phyloP scores from a whole-genome alignment of 2,329 filamentous ascomycete species.

The Juglanconis sp. region DNA sequence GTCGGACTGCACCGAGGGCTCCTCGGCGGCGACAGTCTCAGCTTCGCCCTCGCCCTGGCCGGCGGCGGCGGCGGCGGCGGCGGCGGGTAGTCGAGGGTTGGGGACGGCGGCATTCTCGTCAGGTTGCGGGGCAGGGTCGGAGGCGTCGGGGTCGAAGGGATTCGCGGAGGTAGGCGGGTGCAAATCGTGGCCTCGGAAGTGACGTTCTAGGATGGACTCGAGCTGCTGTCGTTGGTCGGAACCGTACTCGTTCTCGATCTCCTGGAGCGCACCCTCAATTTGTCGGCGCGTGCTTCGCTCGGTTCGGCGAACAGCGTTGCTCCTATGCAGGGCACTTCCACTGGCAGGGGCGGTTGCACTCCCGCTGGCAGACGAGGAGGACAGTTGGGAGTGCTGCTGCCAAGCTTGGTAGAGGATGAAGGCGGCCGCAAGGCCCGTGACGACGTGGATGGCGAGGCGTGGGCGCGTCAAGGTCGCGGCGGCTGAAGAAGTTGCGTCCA shows the following conservation, averaged over 20 bases:
- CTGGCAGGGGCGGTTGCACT: conserved; percentile 15
- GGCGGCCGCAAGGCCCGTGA: conserved; percentile 54
- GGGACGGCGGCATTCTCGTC: conserved; percentile 38
- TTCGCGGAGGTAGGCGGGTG: conserved; percentile 22
- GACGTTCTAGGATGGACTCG: conserved; percentile 12
- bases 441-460: conserved; percentile 51
- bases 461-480: conserved; percentile 54
- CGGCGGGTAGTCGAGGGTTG: conserved; percentile 23
- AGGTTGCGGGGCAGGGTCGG: conserved; percentile 33
- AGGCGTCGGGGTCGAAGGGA: conserved; percentile 39
- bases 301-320: conserved; percentile 58
- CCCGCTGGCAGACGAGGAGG: conserved; percentile 22
- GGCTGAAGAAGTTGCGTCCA: conserved; percentile 31
- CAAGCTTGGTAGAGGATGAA: conserved; percentile 61
- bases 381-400: conserved; percentile 28
- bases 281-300: conserved; percentile 15
- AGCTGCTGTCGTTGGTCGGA: conserved; percentile 13
- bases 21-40: conserved; percentile 35
- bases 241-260: conserved; percentile 20
- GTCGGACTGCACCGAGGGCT: conserved; percentile 39
- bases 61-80: conserved; percentile 31
- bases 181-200: conserved; percentile 3
- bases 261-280: conserved; percentile 30
- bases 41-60: conserved; percentile 31
- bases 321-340: conserved; percentile 53